phyloP scores from a whole-genome alignment of 495 filamentous ascomycete species.

The Daldinia grandis region DNA sequence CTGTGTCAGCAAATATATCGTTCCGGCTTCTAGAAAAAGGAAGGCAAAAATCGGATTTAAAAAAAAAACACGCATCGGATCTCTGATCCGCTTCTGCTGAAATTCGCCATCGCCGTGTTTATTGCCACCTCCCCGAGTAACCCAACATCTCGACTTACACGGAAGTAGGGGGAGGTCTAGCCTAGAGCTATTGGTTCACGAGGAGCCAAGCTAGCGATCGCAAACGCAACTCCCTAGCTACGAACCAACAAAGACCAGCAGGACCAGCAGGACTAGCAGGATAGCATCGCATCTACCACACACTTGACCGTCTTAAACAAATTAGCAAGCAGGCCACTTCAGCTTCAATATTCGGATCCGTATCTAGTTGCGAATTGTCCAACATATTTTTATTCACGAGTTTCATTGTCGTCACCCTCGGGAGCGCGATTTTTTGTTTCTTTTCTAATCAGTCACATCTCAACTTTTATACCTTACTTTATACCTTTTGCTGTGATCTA shows the following conservation, averaged over 20 bases:
- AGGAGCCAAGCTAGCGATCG: conserved; percentile 33
- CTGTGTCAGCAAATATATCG: conserved; percentile 19
- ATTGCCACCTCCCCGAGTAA: conserved; percentile 20
- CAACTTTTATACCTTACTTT: not conserved
- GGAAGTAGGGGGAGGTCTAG: conserved; percentile 20
- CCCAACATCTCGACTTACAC: conserved; percentile 29
- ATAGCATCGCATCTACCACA: conserved; percentile 34
- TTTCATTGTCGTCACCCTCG: conserved; percentile 14
- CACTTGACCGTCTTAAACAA: conserved; percentile 6
- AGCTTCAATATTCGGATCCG: conserved; percentile 17
- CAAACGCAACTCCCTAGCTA: conserved; percentile 14
- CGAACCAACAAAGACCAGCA: conserved; percentile 1
- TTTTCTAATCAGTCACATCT: conserved; percentile 21
- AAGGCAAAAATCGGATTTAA: not conserved
- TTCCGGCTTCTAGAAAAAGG: conserved; percentile 4
- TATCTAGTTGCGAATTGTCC: conserved; percentile 19
- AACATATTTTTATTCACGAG: conserved; percentile 11
- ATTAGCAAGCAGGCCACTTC: conserved; percentile 27
- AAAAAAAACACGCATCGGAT: conserved; percentile 25
- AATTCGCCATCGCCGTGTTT: conserved; percentile 18
- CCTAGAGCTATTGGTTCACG: conserved; percentile 32
- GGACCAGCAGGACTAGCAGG: not conserved
- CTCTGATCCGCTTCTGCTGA: conserved; percentile 24
- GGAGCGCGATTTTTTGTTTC: conserved; percentile 26
- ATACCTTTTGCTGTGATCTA: not conserved